These are phyloP conservation scores for Withania somnifera DNA, from an alignment of 305 asterid genomes.

Conservation along the genomic window DNA sequence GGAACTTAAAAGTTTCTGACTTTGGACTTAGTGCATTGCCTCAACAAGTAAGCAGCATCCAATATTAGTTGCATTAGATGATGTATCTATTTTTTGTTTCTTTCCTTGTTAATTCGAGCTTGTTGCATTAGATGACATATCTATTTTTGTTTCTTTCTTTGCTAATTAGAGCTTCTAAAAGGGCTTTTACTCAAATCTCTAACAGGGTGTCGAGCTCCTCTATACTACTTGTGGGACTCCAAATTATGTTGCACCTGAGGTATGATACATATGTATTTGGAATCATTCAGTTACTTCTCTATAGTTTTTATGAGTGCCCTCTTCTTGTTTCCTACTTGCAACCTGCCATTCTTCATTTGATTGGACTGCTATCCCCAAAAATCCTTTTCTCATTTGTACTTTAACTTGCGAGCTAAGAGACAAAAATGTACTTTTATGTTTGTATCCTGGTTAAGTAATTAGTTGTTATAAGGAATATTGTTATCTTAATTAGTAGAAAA, in stretches of 20 bases:
- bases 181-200: neutral
- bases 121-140: too few relatives aligned
- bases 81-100: too few relatives aligned
- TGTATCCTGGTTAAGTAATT: neutral
- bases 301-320: neutral
- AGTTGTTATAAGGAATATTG: neutral
- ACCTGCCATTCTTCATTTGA: neutral
- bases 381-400: too few relatives aligned
- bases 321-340: neutral
- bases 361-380: neutral
- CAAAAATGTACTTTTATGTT: neutral
- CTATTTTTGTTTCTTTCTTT: neutral
- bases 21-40: conserved; percentile 83
- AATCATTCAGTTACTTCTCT: neutral
- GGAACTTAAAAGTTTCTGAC: conserved; percentile 79
- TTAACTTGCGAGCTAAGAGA: neutral
- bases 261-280: neutral
- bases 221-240: conserved; percentile 97
- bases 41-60: conserved; percentile 46
- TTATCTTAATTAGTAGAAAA: neutral
- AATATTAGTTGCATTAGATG: neutral
- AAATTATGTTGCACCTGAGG: conserved; percentile 94
- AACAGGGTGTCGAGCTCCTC: conserved; percentile 85
- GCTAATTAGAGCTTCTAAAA: neutral
- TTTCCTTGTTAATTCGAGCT: too few relatives aligned